A percentile compares a stretch with the other conserved stretches of the same genome.
Evolutionary conservation across 495 filamentous ascomycete genomes (phyloP).

Genomic region (Penicillium daleae): DNA sequence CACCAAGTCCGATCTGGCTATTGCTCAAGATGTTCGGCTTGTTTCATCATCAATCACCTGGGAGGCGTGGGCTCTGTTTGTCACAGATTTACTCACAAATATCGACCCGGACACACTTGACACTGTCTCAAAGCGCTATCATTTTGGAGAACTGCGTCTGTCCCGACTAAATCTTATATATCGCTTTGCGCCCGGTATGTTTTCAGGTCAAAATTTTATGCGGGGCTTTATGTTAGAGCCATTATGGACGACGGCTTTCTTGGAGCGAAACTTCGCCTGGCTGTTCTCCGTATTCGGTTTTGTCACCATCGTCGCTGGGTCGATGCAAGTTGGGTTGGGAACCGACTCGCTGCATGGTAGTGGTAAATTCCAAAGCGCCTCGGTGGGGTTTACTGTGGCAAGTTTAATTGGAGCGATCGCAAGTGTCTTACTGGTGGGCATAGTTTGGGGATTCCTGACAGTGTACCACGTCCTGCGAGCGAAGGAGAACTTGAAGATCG

Average conservation of each 20-base stretch:
- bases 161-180: conserved; percentile 14
- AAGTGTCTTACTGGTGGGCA: background rate
- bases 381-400: conserved; percentile 8
- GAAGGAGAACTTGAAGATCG: conserved; percentile 8
- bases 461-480: conserved; percentile 11
- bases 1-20: conserved; percentile 9
- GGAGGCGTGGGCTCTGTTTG: conserved; percentile 11
- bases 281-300: conserved; percentile 14
- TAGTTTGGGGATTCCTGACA: conserved; percentile 6
- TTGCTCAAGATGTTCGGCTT: conserved; percentile 7
- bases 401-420: conserved; percentile 5
- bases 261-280: conserved; percentile 15
- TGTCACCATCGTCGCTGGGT: conserved; percentile 8
- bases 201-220: conserved; percentile 1
- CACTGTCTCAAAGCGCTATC: conserved; percentile 11
- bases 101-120: conserved; percentile 8
- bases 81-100: conserved; percentile 9
- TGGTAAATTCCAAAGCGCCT: conserved; percentile 5
- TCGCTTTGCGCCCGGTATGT: conserved; percentile 3
- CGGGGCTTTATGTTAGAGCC: conserved; percentile 10
- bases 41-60: conserved; percentile 12
- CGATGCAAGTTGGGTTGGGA: conserved; percentile 15
- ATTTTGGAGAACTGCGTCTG: conserved; percentile 17
- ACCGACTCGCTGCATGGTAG: conserved; percentile 5
- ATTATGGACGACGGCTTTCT: conserved; percentile 3